Evolutionary conservation across 768 basidiomycete genomes (phyloP), one percentile per base, ranked within the genome.

Genomic region (Tulasnella sp.): DNA sequence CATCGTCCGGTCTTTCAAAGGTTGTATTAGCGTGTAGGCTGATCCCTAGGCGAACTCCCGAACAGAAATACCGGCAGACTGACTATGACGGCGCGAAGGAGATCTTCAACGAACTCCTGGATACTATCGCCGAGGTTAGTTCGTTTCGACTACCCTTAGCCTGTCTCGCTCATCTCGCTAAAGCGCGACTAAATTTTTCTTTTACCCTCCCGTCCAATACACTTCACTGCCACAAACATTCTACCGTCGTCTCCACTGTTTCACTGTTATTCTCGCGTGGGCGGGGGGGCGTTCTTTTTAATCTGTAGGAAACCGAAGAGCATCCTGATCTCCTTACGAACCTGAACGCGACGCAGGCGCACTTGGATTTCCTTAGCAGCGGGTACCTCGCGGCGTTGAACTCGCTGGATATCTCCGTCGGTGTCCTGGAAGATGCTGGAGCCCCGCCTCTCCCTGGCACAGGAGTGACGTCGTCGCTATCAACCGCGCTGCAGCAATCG

Each of bases 311-410:
- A 82, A 92, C 94, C 38, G 93, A 97, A 82, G 96, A 97, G 86
- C 90, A 95, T 83, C 90, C 93, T 6, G 96, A 97, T 84, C 91
- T 97, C 83, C 87, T 92, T 52, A 95, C 91, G 80, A 97, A 98
- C 85, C 90, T 97, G 79, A 88, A 90, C 79, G 95, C 96, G 6
- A 89, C 95, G 2, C 91, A 94, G 83, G 88, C 89, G 80, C 94
- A 96, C 84, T 89, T 95, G 79, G 93, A 95, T 83, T 98, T 97
- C 86, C 89, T 94, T 84, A 89, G 89, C 83, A 88, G 90, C 36
- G 91, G 89, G 71, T 95, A 90, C 86, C 87, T 79, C 90, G 48
- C 91, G 80, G 88, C 90, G 36, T 87, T 94, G n/a, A 90, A 91
- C 83, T 84, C 87, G 39, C 86, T 94, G 42, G 90, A 91, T 7